phyloP scores from a whole-genome alignment of 2,329 filamentous ascomycete genomes.

The Penicillium sp. region DNA sequence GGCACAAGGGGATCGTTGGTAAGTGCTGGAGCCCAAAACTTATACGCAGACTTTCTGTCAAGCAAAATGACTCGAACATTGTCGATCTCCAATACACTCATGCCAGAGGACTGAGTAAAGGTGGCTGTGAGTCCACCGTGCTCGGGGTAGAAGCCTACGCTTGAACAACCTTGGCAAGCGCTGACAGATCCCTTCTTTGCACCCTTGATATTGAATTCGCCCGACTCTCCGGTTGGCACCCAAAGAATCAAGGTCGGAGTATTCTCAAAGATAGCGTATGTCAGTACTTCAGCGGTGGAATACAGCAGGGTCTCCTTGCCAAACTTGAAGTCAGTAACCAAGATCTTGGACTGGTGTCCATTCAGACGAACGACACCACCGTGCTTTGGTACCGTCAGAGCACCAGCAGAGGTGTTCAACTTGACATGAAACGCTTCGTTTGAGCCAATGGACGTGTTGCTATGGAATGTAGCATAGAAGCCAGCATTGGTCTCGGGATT shows the following conservation, averaged over 20 bases:
- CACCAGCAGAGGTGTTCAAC: slow-evolving; percentile 52
- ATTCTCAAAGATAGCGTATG: slow-evolving; percentile 45
- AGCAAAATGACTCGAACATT: slow-evolving; percentile 49
- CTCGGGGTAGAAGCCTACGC: slow-evolving; percentile 40
- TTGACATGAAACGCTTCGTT: slow-evolving; percentile 50
- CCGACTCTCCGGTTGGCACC: slow-evolving; percentile 50
- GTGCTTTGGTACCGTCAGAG: slow-evolving; percentile 50
- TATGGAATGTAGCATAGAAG: slow-evolving; percentile 56
- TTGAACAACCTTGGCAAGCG: slow-evolving; percentile 38
- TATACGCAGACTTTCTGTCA: slow-evolving; percentile 50
- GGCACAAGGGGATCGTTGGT: slow-evolving; percentile 44
- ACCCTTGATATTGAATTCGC: slow-evolving; percentile 49
- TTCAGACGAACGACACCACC: slow-evolving; percentile 48
- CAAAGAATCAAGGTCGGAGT: slow-evolving; percentile 48
- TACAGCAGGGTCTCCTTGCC: slow-evolving; percentile 49
- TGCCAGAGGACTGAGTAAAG: slow-evolving; percentile 47
- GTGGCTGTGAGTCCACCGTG: slow-evolving; percentile 40
- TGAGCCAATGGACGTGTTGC: slow-evolving; percentile 47
- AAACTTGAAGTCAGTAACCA: slow-evolving; percentile 55
- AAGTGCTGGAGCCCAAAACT: slow-evolving; percentile 52
- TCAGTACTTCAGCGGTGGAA: slow-evolving; percentile 52
- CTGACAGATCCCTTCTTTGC: slow-evolving; percentile 32
- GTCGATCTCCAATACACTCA: slow-evolving; percentile 43
- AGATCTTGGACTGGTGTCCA: slow-evolving; percentile 57
- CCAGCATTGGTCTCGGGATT: slow-evolving; percentile 53